A percentile compares a stretch with the other conserved stretches of the same genome.
Conservation (phyloP, 2,329 filamentous ascomycete genomes). For the Aspergillus amoenus region DNA sequence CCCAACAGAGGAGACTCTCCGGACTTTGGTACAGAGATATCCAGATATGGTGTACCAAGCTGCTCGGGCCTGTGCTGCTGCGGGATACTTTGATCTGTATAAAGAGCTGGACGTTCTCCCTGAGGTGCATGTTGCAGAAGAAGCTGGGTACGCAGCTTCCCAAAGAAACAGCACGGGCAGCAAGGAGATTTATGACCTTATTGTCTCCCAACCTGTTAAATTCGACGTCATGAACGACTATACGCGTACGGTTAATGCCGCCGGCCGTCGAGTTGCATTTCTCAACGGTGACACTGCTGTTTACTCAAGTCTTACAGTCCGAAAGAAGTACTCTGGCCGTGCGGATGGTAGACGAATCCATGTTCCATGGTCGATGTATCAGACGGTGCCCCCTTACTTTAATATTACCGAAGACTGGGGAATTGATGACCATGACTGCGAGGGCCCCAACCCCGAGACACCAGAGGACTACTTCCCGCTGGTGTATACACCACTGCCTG, state of each 20-base stretch:
- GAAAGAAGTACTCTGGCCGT: too few species aligned
- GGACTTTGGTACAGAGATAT: constrained; percentile 29
- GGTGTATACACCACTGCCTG: constrained; percentile 25
- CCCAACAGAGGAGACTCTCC: constrained; percentile 38
- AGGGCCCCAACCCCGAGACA: too few species aligned
- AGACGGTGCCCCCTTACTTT: background rate
- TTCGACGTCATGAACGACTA: constrained; percentile 21
- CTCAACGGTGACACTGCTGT: constrained; percentile 15
- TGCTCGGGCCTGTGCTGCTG: constrained; percentile 22
- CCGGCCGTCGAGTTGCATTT: constrained; percentile 10
- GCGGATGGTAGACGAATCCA: too few species aligned
- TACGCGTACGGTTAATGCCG: constrained; percentile 11
- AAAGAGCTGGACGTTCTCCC: constrained; percentile 20
- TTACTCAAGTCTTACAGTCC: too few species aligned
- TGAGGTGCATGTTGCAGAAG: constrained; percentile 21
- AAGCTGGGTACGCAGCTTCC: constrained; percentile 5
- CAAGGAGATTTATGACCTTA: constrained; percentile 15
- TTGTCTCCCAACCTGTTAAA: constrained; percentile 10
- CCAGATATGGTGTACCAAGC: constrained; percentile 29
- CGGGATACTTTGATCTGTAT: constrained; percentile 20
- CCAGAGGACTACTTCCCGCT: too few species aligned
- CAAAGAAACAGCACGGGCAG: constrained; percentile 8
- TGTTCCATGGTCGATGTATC: background rate
- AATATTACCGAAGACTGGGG: background rate
- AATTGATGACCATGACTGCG: constrained; percentile 8